Evolutionary conservation across 768 basidiomycete genomes (phyloP).

Genomic region (Tubosaeta brunneosetosa): DNA sequence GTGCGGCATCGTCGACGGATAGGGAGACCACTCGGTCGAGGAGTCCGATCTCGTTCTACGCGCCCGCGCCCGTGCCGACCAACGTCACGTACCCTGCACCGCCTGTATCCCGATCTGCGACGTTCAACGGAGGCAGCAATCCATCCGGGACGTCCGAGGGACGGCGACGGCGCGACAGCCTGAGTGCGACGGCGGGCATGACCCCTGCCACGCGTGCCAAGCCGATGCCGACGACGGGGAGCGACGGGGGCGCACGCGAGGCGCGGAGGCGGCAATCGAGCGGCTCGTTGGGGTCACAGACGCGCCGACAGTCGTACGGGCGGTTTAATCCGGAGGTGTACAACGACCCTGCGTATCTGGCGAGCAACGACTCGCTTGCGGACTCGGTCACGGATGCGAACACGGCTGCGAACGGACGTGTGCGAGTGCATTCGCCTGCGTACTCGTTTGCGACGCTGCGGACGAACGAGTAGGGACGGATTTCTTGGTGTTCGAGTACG

Average conservation of each 20-base stretch:
- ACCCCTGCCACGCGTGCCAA: constrained; percentile 14
- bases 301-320: constrained; percentile 11
- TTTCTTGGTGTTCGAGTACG: constrained; percentile 7
- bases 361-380: constrained; percentile 24
- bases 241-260: constrained; percentile 4
- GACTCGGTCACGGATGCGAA: constrained; percentile 24
- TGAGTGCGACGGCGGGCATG: constrained; percentile 23
- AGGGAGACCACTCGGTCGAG: constrained; percentile 17
- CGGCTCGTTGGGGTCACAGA: constrained; percentile 19
- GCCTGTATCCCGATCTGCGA: constrained; percentile 25
- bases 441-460: constrained; percentile 15
- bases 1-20: constrained; percentile 15
- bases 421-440: constrained; percentile 16
- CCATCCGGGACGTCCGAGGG: constrained; percentile 23
- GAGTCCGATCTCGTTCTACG: constrained; percentile 23
- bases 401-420: constrained; percentile 22
- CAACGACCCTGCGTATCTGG: constrained; percentile 24
- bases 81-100: constrained; percentile 26
- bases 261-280: constrained; percentile 22
- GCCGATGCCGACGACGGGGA: constrained; percentile 12
- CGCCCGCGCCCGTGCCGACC: constrained; percentile 22
- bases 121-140: constrained; percentile 12
- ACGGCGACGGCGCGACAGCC: constrained; percentile 22
- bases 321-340: constrained; percentile 23
- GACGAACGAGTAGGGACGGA: constrained; percentile 6